Evolutionary conservation across 23 red algal species (phyloP).

Genomic region (Pyropia haitanensis): DNA sequence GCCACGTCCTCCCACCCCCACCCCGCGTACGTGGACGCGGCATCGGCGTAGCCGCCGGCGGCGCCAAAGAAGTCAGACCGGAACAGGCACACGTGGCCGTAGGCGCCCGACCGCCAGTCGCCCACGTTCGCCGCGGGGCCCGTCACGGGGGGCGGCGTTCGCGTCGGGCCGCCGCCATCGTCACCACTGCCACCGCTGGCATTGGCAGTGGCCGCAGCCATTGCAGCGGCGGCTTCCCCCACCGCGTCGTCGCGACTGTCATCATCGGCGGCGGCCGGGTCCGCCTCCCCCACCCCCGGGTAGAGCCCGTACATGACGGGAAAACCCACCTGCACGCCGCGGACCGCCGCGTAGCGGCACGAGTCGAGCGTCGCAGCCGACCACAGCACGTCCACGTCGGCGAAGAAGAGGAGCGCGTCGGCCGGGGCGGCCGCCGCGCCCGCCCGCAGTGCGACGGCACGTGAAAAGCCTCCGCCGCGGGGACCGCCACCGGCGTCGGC

Average conservation of each 20-base stretch:
- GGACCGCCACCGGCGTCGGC: no score
- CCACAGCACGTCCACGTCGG: slow-evolving; percentile 36
- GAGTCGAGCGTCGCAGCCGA: slow-evolving; percentile 20
- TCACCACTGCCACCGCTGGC: no score
- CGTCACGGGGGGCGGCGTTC: no score
- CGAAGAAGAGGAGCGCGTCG: slow-evolving; percentile 37
- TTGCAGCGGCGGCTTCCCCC: no score
- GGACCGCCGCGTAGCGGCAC: slow-evolving; percentile 26
- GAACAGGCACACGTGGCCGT: slow-evolving; percentile 28
- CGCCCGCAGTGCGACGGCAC: slow-evolving; percentile 21
- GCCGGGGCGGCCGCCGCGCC: slow-evolving; percentile 19
- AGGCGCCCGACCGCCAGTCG: slow-evolving; percentile 35
- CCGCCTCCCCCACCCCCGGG: background rate
- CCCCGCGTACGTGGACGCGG: slow-evolving; percentile 5
- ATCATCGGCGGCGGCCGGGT: no score
- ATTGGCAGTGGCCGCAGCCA: no score
- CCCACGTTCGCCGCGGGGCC: slow-evolving; percentile 14
- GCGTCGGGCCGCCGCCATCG: no score
- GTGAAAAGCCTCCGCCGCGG: slow-evolving; percentile 28
- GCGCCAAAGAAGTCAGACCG: slow-evolving; percentile 32
- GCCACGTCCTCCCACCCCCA: slow-evolving; percentile 44
- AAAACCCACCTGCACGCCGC: slow-evolving; percentile 25
- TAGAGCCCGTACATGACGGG: slow-evolving; percentile 43
- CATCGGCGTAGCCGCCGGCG: slow-evolving; percentile 6
- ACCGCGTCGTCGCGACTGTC: no score